These are phyloP conservation scores for Alternaria solani DNA, from an alignment of 2,329 filamentous ascomycete species.

Conservation along the genomic window DNA sequence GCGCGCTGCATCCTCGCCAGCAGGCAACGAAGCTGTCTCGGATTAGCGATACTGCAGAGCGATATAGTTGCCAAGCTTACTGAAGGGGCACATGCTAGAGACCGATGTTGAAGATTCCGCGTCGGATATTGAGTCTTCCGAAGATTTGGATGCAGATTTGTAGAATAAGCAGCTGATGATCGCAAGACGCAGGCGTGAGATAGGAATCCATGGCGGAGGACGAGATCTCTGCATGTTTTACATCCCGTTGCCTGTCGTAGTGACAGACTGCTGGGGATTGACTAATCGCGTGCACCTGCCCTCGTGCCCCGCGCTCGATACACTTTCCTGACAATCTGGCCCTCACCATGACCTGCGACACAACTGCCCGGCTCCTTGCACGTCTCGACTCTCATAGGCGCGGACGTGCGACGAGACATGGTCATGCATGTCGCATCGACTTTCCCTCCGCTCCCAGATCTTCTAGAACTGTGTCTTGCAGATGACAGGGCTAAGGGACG, in stretches of 20 bases:
- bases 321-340: constrained; percentile 37
- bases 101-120: constrained; percentile 36
- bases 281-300: constrained; percentile 43
- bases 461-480: constrained; percentile 21
- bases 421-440: constrained; percentile 32
- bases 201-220: constrained; percentile 40
- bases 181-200: constrained; percentile 28
- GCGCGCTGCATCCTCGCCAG: constrained; percentile 39
- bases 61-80: constrained; percentile 29
- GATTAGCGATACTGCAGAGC: constrained; percentile 19
- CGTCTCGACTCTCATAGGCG: constrained; percentile 25
- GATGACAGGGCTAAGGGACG: constrained; percentile 17
- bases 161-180: constrained; percentile 29
- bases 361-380: constrained; percentile 23
- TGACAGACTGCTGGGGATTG: constrained; percentile 25
- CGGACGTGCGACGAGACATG: constrained; percentile 23
- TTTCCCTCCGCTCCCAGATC: constrained; percentile 21
- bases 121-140: constrained; percentile 40
- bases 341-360: constrained; percentile 42
- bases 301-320: constrained; percentile 28
- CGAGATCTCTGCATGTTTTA: constrained; percentile 50
- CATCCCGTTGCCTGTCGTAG: constrained; percentile 32
- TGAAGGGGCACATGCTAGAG: constrained; percentile 48
- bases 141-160: constrained; percentile 18
- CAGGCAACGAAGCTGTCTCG: constrained; percentile 38